Conservation (phyloP, 208 protist species). For the Leishmania turanica region DNA sequence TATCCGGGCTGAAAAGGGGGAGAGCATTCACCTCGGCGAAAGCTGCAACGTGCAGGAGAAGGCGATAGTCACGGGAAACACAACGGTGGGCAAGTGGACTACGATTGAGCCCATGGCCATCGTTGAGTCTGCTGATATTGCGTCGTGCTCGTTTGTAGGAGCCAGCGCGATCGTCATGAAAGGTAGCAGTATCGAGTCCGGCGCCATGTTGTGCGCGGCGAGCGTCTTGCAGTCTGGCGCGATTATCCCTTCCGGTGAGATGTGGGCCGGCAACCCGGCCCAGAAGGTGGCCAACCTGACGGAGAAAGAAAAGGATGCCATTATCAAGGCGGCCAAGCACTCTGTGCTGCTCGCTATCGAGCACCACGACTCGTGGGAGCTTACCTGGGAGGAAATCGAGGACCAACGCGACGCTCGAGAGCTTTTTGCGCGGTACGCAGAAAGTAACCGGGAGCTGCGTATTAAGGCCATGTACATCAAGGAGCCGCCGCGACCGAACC, state of each 20-base stretch:
- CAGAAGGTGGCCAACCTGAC: conserved; percentile 87
- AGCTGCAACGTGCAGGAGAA: conserved; percentile 93
- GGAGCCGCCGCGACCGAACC: conserved; percentile 83
- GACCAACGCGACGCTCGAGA: conserved; percentile 81
- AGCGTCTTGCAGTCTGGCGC: conserved; percentile 87
- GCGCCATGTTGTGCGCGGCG: conserved; percentile 85
- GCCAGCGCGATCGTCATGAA: conserved; percentile 87
- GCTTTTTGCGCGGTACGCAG: conserved; percentile 60
- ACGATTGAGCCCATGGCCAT: conserved; percentile 92
- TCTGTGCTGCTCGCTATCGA: conserved; percentile 89
- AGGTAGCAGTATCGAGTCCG: conserved; percentile 82
- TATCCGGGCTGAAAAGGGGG: conserved; percentile 77
- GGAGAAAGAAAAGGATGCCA: conserved; percentile 86
- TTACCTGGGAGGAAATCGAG: conserved; percentile 90
- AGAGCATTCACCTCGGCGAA: conserved; percentile 87
- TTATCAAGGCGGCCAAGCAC: conserved; percentile 91
- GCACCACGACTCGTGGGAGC: conserved; percentile 89
- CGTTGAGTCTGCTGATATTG: conserved; percentile 84
- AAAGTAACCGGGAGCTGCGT: conserved; percentile 76
- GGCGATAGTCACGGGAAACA: conserved; percentile 83
- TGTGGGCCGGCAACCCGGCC: conserved; percentile 93
- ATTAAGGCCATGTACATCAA: conserved; percentile 91
- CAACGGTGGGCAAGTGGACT: conserved; percentile 86
- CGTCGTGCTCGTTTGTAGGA: conserved; percentile 90
- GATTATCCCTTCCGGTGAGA: conserved; percentile 90